Base-by-base conservation (phyloP, 352 stramenopile genomes). In the Hyaloperonospora brassicae region DNA sequence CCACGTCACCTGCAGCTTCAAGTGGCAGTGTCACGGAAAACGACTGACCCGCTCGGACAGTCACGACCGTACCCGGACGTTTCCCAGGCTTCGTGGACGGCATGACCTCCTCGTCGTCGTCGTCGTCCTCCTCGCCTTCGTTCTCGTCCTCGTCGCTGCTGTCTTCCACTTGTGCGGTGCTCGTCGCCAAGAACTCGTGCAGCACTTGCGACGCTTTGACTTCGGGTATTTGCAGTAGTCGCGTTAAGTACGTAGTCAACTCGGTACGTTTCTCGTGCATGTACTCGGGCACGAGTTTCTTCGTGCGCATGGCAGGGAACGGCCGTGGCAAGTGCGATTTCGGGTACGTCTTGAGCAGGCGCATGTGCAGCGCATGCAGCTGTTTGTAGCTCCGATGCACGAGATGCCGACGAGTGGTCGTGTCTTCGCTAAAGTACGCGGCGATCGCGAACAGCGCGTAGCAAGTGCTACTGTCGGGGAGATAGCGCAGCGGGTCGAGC, bases 201-300 rank as follows among this genome's bases (percentile, higher is more conserved):
- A 89, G 43, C 27, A 87, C 61, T 25, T 77, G 76, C 30, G 63
- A 84, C 11, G 73, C 51, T 13, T 68, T 68, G n/a, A 89, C 65
- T 60, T 86, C 74, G 1, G 68, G 49, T 22, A 85, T 68, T 9
- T 63, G 63, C 49, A 87, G 58, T 30, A 89, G 47, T 47, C 77
- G 51, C 10, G 67, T 50, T 38, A 89, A 47, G 50, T 87, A 89
- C 44, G 43, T 48, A 39, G 84, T 87, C 41, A 89, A 57, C 27
- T 84, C 69, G 61, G 77, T 57, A 5, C 66, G 64, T 46, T 90
- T 90, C n/a, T 85, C 62, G 48, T 86, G 66, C 51, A 90, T 85
- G 66, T 90, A 90, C 43, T 75, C 61, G 52, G 80, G 84, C 60
- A 87, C 73, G 45, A 85, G 83, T 45, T 76, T 79, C 50, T 87